Evolutionary conservation across 2,329 filamentous ascomycete species (phyloP).

Genomic region (Penicillium sclerotiorum): DNA sequence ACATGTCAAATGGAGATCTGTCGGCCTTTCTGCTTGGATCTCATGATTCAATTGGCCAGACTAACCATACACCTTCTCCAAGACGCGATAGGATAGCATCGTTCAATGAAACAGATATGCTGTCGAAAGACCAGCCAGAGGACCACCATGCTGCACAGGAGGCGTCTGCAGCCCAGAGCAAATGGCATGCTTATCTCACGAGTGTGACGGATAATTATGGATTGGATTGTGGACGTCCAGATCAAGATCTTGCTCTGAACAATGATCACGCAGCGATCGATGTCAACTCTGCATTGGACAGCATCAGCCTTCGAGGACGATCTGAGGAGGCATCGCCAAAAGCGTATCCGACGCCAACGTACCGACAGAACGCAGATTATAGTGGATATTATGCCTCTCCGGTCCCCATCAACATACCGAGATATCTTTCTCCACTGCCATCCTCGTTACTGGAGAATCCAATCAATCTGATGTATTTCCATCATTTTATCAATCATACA

Average conservation of each 20-base stretch:
- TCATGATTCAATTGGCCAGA: constrained; percentile 5
- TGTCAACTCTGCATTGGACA: constrained; percentile 44
- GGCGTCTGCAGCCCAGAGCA: constrained; percentile 26
- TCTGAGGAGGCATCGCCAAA: constrained; percentile 9
- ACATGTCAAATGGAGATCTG: constrained; percentile 2
- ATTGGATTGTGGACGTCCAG: constrained; percentile 69
- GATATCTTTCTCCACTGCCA: constrained; percentile 60
- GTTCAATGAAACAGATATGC: constrained; percentile 1
- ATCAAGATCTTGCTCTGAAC: constrained; percentile 71
- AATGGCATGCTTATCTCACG: constrained; percentile 36
- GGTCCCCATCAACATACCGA: constrained; percentile 65
- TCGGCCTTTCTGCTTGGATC: constrained; percentile 14
- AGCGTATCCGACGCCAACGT: constrained; percentile 1
- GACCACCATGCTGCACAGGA: constrained; percentile 10
- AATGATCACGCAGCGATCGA: constrained; percentile 70
- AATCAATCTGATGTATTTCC: constrained; percentile 78
- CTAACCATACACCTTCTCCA: constrained; percentile 4
- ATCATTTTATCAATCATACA: constrained; percentile 78
- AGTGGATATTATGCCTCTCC: constrained; percentile 71
- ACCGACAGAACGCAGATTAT: constrained; percentile 48
- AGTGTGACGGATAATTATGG: constrained; percentile 59
- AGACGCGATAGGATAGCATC: constrained; percentile 1
- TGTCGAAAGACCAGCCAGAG: constrained; percentile 4
- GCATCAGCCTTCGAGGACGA: constrained; percentile 23
- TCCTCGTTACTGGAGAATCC: constrained; percentile 66